Evolutionary conservation across 2,329 filamentous ascomycete genomes (phyloP).

Genomic region (Hirsutella rhossiliensis): DNA sequence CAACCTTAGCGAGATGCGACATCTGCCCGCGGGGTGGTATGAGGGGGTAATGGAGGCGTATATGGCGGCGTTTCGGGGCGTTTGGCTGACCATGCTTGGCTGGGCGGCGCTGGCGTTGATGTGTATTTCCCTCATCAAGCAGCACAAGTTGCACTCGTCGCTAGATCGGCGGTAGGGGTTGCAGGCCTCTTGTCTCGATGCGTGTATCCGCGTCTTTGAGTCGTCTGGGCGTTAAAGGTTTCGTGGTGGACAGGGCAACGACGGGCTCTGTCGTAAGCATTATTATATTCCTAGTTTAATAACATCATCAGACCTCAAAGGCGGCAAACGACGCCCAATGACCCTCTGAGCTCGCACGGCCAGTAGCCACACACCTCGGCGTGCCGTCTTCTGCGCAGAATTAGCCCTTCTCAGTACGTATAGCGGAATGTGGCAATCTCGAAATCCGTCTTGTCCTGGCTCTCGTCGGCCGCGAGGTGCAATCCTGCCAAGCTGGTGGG

Average conservation of each 20-base stretch:
- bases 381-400: too few species aligned
- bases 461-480: not conserved
- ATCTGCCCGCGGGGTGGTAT: slow-evolving; percentile 60
- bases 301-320: too few species aligned
- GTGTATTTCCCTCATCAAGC: slow-evolving; percentile 55
- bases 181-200: not conserved
- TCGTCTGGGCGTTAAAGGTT: too few species aligned
- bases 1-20: slow-evolving; percentile 56
- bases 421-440: not conserved
- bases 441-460: not conserved
- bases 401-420: not conserved
- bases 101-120: slow-evolving; percentile 50
- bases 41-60: slow-evolving; percentile 59
- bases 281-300: too few species aligned
- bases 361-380: too few species aligned
- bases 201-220: too few species aligned
- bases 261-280: too few species aligned
- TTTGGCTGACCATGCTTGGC: slow-evolving; percentile 60
- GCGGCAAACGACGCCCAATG: too few species aligned
- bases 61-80: slow-evolving; percentile 62
- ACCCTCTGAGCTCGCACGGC: too few species aligned
- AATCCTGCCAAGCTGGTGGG: not conserved
- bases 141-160: slow-evolving; percentile 67
- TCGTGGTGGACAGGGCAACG: too few species aligned
- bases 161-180: slow-evolving; percentile 27